phyloP scores from a whole-genome alignment of 2,329 filamentous ascomycete species.

The Fusarium circinatum region DNA sequence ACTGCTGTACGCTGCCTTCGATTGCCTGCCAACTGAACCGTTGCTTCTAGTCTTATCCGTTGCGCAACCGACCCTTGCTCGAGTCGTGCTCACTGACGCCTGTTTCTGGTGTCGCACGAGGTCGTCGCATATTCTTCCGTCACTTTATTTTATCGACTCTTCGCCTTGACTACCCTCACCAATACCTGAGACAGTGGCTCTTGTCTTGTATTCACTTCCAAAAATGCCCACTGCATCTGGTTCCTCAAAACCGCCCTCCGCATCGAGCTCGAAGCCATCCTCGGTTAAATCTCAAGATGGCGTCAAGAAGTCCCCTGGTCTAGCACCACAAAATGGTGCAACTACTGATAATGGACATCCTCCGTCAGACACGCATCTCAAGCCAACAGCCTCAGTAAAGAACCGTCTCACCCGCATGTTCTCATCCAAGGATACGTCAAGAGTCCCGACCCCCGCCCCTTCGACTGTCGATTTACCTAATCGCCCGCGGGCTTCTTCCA shows the following conservation, averaged over 20 bases:
- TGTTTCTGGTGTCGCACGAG: conserved; percentile 28
- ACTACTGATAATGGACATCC: conserved; percentile 42
- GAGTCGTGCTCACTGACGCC: conserved; percentile 31
- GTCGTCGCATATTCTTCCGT: conserved; percentile 22
- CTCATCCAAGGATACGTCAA: conserved; percentile 64
- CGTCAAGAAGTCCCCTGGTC: conserved; percentile 53
- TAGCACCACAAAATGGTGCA: conserved; percentile 54
- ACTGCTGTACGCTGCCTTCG: conserved; percentile 33
- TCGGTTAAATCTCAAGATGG: conserved; percentile 61
- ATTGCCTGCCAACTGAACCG: conserved; percentile 26
- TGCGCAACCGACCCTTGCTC: conserved; percentile 36
- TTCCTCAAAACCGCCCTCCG: conserved; percentile 53
- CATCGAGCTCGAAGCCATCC: conserved; percentile 59
- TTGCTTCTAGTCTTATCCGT: conserved; percentile 31
- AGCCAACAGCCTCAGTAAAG: conserved; percentile 64
- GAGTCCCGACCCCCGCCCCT: conserved; percentile 47
- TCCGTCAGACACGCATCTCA: conserved; percentile 34
- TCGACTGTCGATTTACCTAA: conserved; percentile 48
- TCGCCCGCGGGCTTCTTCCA: conserved; percentile 51
- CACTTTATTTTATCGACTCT: conserved; percentile 13
- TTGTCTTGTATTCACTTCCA: conserved; percentile 4
- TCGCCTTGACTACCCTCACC: background rate
- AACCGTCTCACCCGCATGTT: conserved; percentile 74
- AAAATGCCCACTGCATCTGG: conserved; percentile 49
- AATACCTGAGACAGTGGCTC: conserved; percentile 21